Percentiles rank a stretch among this genome's conserved stretches.
Evolutionary conservation across 139 green algal genomes (phyloP).

Genomic region (Chlamydomonas incerta): DNA sequence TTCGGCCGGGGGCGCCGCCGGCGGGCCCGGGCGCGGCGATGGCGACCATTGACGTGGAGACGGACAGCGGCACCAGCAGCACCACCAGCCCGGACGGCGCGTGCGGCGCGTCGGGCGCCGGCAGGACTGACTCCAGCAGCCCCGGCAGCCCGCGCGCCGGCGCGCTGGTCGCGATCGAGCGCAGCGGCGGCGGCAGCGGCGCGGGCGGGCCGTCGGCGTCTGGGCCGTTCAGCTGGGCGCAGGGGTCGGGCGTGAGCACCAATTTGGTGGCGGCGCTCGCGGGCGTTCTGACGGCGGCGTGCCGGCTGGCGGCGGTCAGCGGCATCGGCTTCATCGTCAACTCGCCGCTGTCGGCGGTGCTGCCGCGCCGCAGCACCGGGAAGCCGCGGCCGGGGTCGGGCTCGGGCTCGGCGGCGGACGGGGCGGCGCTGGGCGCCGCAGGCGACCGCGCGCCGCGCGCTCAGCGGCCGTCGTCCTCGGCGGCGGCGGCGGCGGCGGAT

Average conservation of each 20-base stretch:
- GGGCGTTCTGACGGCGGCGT: slow-evolving; percentile 22
- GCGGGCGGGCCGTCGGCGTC: too few species aligned
- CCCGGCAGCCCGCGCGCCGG: too few species aligned
- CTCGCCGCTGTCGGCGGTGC: slow-evolving; percentile 26
- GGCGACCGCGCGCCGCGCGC: too few species aligned
- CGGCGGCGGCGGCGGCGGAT: too few species aligned
- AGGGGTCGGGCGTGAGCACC: neutral
- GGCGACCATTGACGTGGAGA: slow-evolving; percentile 44
- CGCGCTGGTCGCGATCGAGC: neutral
- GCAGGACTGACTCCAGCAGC: too few species aligned
- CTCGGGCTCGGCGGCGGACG: neutral
- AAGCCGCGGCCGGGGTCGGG: too few species aligned
- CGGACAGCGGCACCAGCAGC: neutral
- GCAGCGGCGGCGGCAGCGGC: neutral
- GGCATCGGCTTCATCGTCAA: slow-evolving; percentile 40
- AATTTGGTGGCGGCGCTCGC: slow-evolving; percentile 26
- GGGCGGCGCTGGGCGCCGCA: too few species aligned
- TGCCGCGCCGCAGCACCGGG: neutral
- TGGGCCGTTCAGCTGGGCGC: too few species aligned
- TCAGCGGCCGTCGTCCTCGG: too few species aligned
- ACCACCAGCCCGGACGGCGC: neutral
- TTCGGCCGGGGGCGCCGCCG: neutral
- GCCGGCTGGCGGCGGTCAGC: slow-evolving; percentile 20
- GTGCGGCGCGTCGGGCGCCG: too few species aligned
- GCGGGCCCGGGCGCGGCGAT: neutral